Conservation (phyloP, 2,329 filamentous ascomycete species). For the Nothomitra cinnamomea region DNA sequence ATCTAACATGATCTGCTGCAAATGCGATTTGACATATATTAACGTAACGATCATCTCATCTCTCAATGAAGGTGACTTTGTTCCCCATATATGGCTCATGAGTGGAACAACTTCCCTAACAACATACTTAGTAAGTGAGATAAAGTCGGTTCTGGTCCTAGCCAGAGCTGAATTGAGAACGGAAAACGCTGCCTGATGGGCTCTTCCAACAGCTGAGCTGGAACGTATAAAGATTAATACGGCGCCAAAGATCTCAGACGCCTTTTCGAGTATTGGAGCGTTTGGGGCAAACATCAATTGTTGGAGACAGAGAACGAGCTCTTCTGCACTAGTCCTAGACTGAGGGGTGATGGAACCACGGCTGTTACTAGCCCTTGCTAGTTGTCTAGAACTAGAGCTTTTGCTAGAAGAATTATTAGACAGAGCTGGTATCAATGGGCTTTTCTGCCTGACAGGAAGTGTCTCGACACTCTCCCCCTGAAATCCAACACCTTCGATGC, state of each 20-base stretch:
- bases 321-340: conserved; percentile 26
- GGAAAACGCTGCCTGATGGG: conserved; percentile 58
- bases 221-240: conserved; percentile 45
- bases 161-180: conserved; percentile 56
- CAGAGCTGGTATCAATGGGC: not conserved
- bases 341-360: not conserved
- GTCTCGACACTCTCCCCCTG: not conserved
- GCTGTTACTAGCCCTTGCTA: not conserved
- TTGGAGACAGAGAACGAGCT: conserved; percentile 48
- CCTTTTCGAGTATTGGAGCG: conserved; percentile 43
- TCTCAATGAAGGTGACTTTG: conserved; percentile 47
- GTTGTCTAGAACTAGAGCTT: not conserved
- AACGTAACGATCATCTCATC: conserved; percentile 65
- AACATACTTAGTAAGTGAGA: conserved; percentile 41
- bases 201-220: conserved; percentile 39
- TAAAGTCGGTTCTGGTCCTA: conserved; percentile 50
- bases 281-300: conserved; percentile 47
- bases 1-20: conserved; percentile 27
- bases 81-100: conserved; percentile 60
- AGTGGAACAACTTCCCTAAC: conserved; percentile 49
- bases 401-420: not conserved
- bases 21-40: conserved; percentile 44
- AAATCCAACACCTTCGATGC: conserved; percentile 38
- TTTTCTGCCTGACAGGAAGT: not conserved
- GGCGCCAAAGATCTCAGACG: conserved; percentile 36